Evolutionary conservation across 2,329 filamentous ascomycete genomes (phyloP).

Genomic region (Aureobasidium uvarum): DNA sequence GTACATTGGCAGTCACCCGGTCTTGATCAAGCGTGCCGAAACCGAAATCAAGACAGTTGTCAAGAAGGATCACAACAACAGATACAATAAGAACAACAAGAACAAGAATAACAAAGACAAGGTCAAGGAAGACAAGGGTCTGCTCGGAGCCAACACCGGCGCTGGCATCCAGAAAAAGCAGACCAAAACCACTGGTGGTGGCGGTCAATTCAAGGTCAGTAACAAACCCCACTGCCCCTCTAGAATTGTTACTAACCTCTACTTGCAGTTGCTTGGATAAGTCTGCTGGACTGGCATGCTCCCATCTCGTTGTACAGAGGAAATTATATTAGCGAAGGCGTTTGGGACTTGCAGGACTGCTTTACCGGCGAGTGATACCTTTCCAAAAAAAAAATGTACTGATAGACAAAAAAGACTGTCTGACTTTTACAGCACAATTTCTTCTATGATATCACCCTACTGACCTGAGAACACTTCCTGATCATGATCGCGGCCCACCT

Average conservation of each 20-base stretch:
- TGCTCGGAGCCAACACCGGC: slow-evolving; percentile 41
- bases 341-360: not conserved
- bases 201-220: slow-evolving; percentile 27
- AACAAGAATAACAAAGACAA: slow-evolving; percentile 45
- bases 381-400: slow-evolving; percentile 3
- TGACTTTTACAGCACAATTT: not conserved
- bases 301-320: not conserved
- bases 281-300: not conserved
- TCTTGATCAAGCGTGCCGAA: slow-evolving; percentile 72
- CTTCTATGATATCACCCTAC: not conserved
- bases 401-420: not conserved
- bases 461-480: not conserved
- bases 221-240: not conserved
- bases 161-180: slow-evolving; percentile 42
- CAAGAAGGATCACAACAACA: slow-evolving; percentile 46
- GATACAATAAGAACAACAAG: slow-evolving; percentile 54
- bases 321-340: slow-evolving; percentile 23
- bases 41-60: slow-evolving; percentile 82
- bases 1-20: slow-evolving; percentile 97
- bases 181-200: slow-evolving; percentile 33
- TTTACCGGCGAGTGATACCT: slow-evolving; percentile 16
- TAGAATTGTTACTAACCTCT: not conserved
- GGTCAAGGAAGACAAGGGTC: slow-evolving; percentile 45
- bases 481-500: not conserved
- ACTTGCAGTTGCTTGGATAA: slow-evolving; percentile 24